These are phyloP conservation scores for Aspergillus tanneri DNA, from an alignment of 2,329 filamentous ascomycete genomes.

Conservation along the genomic window DNA sequence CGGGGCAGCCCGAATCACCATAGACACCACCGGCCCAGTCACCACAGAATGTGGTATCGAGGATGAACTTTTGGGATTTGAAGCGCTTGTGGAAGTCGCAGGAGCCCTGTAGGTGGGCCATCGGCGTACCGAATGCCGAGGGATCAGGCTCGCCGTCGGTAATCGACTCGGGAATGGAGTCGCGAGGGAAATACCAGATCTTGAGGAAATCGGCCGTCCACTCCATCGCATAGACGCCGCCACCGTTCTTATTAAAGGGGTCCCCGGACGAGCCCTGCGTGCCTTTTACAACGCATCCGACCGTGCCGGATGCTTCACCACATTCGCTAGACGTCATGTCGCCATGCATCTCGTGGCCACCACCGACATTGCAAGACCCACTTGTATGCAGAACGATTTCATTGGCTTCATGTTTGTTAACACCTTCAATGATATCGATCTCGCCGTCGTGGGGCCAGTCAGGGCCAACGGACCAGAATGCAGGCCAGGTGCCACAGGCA, in stretches of 20 bases:
- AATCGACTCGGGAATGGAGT: constrained; percentile 48
- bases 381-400: constrained; percentile 53
- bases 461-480: constrained; percentile 47
- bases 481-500: constrained; percentile 54
- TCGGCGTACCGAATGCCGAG: constrained; percentile 47
- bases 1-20: constrained; percentile 51
- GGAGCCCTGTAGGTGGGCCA: constrained; percentile 44
- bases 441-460: constrained; percentile 47
- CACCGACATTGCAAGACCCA: constrained; percentile 43
- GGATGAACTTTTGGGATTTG: constrained; percentile 43
- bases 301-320: constrained; percentile 40
- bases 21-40: constrained; percentile 55
- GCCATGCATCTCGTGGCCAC: constrained; percentile 50
- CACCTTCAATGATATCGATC: constrained; percentile 55
- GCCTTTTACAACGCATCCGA: constrained; percentile 45
- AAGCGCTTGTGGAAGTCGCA: constrained; percentile 45
- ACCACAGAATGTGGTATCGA: constrained; percentile 57
- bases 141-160: constrained; percentile 45
- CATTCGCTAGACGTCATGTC: constrained; percentile 50
- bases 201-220: constrained; percentile 48
- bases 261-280: constrained; percentile 49
- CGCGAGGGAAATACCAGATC: constrained; percentile 54
- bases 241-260: constrained; percentile 52
- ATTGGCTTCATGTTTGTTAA: constrained; percentile 47
- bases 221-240: constrained; percentile 53